Base-by-base conservation (phyloP, 441 rosid genomes). In the Populus tomentosa region DNA sequence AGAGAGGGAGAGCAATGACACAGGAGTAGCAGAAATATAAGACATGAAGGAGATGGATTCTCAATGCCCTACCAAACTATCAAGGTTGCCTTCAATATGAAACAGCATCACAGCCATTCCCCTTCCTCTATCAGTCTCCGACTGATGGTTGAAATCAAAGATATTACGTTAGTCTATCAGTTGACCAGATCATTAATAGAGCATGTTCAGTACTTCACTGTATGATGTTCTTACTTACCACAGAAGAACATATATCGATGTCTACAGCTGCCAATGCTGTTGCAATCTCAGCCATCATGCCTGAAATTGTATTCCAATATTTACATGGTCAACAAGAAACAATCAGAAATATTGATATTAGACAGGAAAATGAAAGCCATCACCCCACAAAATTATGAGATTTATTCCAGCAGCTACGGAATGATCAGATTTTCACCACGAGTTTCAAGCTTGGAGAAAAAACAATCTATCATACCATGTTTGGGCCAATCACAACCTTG, bases 91-190 rank as follows among this genome's bases (percentile, higher is more conserved):
- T 85, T 96, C 98, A 10, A 96, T 84, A 65, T 91, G 99, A 85
- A 96, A 91, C 76, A 96, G 79, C 91, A 94, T 90, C 78, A 94
- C 97, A 42, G 95, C 94, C 88, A 96, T 84, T 83, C 98, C 98
- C 81, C 93, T 87, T 82, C 94, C 97, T 82, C 90, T 88, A 77
- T 96, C 98, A 79, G 88, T 88, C 85, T 96, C 98, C 32, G 93
- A 94, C 99, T 96, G 77, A 73, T 66, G 50, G 70, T 9, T 20
- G 79, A 67, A 78, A 70, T 75, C 56, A 35, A 67, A 73, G 9
- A 59, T 66, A 72, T 77, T 36, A 76, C 8, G 30, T 32, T 71
- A 30, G 66, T 46, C 50, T 21, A 7, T 26, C 65, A 64, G 66
- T 36, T 6, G 71, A 74, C 40, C 18, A 53, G 32, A 53, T 63